A percentile compares a stretch with the other conserved stretches of the same genome.
Conservation (phyloP, 1,139 yeast genomes). For the Geotrichum carabidarum region DNA sequence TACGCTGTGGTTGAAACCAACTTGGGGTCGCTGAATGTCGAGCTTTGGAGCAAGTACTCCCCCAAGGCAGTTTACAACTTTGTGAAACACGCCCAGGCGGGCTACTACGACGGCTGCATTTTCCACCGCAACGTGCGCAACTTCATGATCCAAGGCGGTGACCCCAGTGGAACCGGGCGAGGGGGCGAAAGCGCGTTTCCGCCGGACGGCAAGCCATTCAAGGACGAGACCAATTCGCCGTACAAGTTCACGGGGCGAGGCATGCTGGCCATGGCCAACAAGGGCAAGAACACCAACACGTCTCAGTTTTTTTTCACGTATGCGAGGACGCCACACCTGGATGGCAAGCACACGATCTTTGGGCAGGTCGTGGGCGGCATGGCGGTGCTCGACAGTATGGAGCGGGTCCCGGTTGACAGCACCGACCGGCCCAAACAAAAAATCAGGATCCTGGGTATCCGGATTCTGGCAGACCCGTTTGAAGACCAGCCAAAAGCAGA, state of each 20-base stretch:
- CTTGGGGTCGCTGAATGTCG: conserved; percentile 41
- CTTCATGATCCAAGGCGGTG: conserved; percentile 53
- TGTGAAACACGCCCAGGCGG: conserved; percentile 37
- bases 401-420: conserved; percentile 38
- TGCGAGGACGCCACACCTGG: conserved; percentile 63
- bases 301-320: conserved; percentile 81
- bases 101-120: conserved; percentile 41
- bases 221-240: conserved; percentile 57
- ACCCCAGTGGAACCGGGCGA: conserved; percentile 46
- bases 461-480: conserved; percentile 74
- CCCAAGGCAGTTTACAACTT: conserved; percentile 48
- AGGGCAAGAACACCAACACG: conserved; percentile 56
- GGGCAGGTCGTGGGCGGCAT: conserved; percentile 75
- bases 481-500: conserved; percentile 35
- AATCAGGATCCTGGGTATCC: conserved; percentile 47
- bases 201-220: conserved; percentile 38
- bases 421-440: conserved; percentile 36
- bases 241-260: conserved; percentile 78
- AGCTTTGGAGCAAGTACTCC: conserved; percentile 38
- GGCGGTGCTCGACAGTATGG: conserved; percentile 71
- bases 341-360: conserved; percentile 71
- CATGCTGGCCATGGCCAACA: conserved; percentile 74
- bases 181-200: conserved; percentile 39
- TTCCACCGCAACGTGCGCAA: conserved; percentile 47
- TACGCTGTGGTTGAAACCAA: conserved; percentile 40